Evolutionary conservation across 345 rosid genomes (phyloP).

Genomic region (Salix caprea): DNA sequence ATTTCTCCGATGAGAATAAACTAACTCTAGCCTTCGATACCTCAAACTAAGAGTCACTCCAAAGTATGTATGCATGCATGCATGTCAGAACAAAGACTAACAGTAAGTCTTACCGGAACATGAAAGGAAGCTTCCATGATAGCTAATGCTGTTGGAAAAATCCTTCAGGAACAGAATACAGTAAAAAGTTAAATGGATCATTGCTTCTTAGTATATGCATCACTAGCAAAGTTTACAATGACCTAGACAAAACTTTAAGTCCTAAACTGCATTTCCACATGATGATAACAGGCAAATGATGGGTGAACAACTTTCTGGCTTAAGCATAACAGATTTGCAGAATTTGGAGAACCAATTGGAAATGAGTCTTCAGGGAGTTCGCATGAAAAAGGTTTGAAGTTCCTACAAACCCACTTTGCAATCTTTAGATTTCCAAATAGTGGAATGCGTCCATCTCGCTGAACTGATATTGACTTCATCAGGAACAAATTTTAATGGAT

Average conservation of each 20-base stretch:
- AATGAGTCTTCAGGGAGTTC: constrained; percentile 49
- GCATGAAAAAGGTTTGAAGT: constrained; percentile 53
- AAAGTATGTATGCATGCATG: no score
- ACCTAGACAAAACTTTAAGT: neutral
- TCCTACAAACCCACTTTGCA: neutral
- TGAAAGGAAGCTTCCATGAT: neutral
- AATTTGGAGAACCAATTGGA: constrained; percentile 56
- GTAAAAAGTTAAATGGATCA: neutral
- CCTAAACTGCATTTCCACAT: constrained; percentile 10
- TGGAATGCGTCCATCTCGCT: constrained; percentile 12
- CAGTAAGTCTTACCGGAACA: neutral
- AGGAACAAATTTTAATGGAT: constrained; percentile 64
- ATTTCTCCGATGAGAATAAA: no score
- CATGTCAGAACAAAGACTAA: no score
- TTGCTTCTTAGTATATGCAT: neutral
- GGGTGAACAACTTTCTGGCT: constrained; percentile 73
- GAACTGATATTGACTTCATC: constrained; percentile 12
- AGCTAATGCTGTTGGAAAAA: neutral
- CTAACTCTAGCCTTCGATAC: no score
- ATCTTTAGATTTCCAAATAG: constrained; percentile 5
- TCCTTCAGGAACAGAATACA: neutral
- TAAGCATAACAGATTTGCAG: constrained; percentile 46
- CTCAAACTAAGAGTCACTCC: no score
- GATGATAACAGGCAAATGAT: constrained; percentile 57
- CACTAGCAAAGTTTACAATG: neutral